Evolutionary conservation across 768 basidiomycete species (phyloP).

Genomic region (Astraeus odoratus): DNA sequence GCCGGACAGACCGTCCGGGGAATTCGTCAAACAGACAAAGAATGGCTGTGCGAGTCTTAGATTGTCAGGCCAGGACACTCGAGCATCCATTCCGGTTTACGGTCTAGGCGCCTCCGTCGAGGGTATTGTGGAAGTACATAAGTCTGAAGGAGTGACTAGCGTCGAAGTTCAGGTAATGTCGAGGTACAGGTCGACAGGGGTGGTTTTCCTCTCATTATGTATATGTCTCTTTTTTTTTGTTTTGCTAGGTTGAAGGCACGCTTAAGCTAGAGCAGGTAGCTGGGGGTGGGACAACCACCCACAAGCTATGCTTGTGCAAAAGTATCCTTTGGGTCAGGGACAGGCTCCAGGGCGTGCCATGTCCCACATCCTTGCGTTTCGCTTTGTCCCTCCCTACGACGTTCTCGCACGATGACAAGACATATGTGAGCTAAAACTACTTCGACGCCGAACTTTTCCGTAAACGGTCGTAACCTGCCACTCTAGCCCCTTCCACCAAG

Average conservation of each 20-base stretch:
- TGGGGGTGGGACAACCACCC: constrained; percentile 53
- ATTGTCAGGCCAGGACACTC: constrained; percentile 46
- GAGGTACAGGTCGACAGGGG: neutral
- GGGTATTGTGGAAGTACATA: constrained; percentile 49
- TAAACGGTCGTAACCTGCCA: constrained; percentile 3
- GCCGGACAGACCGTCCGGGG: constrained; percentile 33
- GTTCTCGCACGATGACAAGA: constrained; percentile 48
- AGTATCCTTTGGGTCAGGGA: constrained; percentile 54
- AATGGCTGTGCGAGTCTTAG: constrained; percentile 45
- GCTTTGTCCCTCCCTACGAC: constrained; percentile 49
- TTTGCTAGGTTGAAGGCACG: constrained; percentile 50
- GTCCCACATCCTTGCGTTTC: constrained; percentile 51
- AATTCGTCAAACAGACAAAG: constrained; percentile 55
- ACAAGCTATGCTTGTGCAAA: constrained; percentile 45
- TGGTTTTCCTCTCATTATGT: neutral
- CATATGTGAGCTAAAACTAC: constrained; percentile 43
- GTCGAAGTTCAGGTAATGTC: constrained; percentile 57
- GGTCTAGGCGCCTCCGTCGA: constrained; percentile 44
- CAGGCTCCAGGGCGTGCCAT: constrained; percentile 30
- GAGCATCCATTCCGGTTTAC: constrained; percentile 49
- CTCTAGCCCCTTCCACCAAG: constrained; percentile 63
- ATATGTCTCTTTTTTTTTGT: no score
- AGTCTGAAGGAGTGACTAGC: constrained; percentile 46
- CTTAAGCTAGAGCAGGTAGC: constrained; percentile 56
- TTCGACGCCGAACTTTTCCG: neutral